phyloP scores from a whole-genome alignment of 306 rosid genomes.

The Cajanus cajan region DNA sequence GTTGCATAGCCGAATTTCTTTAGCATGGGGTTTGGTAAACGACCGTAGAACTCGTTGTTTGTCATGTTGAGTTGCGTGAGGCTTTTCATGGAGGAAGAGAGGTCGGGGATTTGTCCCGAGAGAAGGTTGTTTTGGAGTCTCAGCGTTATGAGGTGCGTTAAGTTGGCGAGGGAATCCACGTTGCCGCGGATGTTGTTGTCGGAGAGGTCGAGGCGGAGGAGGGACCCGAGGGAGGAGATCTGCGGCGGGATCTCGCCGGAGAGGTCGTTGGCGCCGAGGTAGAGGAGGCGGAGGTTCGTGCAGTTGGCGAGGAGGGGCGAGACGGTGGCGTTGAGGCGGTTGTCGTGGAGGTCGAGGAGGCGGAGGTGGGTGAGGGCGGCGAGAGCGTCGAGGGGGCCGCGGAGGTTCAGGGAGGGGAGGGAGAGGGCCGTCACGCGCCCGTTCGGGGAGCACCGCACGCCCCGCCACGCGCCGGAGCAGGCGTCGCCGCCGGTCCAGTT shows the following conservation, averaged over 20 bases:
- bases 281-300: constrained; percentile 71
- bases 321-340: constrained; percentile 75
- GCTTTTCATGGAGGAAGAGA: constrained; percentile 48
- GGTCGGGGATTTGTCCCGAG: constrained; percentile 67
- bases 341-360: constrained; percentile 74
- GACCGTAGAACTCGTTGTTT: constrained; percentile 72
- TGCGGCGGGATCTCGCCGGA: constrained; percentile 70
- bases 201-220: constrained; percentile 85
- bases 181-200: constrained; percentile 77
- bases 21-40: constrained; percentile 56
- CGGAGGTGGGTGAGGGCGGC: constrained; percentile 77
- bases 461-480: constrained; percentile 70
- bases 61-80: constrained; percentile 73
- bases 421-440: constrained; percentile 55
- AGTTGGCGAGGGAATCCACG: constrained; percentile 34
- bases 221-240: constrained; percentile 43
- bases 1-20: constrained; percentile 57
- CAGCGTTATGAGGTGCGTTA: constrained; percentile 64
- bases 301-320: constrained; percentile 58
- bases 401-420: constrained; percentile 77
- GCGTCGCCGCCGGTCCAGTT: constrained; percentile 85
- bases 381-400: constrained; percentile 68
- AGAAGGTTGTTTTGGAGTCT: constrained; percentile 79
- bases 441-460: constrained; percentile 61
- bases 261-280: constrained; percentile 82